Conservation (phyloP, 139 green algal species). For the Asterochloris sp. region DNA sequence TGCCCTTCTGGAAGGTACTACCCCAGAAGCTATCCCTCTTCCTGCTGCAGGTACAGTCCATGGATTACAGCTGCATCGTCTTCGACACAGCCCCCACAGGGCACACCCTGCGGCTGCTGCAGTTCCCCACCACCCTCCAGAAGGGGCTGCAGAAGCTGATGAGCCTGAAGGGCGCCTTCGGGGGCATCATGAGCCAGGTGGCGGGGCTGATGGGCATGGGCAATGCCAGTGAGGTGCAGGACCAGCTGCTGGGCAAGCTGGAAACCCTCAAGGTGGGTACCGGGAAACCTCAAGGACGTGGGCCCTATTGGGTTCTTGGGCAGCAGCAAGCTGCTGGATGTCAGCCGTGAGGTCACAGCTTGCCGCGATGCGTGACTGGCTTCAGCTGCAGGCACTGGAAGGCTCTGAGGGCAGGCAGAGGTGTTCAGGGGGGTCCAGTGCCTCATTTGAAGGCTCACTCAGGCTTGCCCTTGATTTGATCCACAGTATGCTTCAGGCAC, state of each 20-base stretch:
- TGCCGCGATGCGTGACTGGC: background rate
- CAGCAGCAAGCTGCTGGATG: background rate
- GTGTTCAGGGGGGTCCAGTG: too few relatives aligned
- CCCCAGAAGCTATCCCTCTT: background rate
- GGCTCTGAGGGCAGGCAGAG: too few relatives aligned
- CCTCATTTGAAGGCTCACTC: too few relatives aligned
- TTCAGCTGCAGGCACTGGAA: too few relatives aligned
- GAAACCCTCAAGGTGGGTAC: slow-evolving; percentile 52
- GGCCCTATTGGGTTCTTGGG: too few relatives aligned
- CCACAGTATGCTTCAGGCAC: too few relatives aligned
- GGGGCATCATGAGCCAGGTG: slow-evolving; percentile 69
- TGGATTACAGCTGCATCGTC: slow-evolving; percentile 94
- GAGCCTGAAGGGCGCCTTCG: slow-evolving; percentile 71
- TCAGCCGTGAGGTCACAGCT: background rate
- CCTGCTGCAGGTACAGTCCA: slow-evolving; percentile 75
- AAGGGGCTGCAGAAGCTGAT: slow-evolving; percentile 93
- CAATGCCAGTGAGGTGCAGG: slow-evolving; percentile 36
- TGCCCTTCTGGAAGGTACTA: background rate
- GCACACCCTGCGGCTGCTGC: slow-evolving; percentile 93
- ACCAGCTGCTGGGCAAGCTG: slow-evolving; percentile 60
- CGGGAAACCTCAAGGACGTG: background rate
- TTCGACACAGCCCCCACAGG: slow-evolving; percentile 92
- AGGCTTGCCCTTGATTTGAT: too few relatives aligned
- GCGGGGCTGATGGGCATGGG: slow-evolving; percentile 33
- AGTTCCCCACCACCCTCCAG: slow-evolving; percentile 92